Conservation (phyloP, 106 monocot species). For the Triglochin maritima region DNA sequence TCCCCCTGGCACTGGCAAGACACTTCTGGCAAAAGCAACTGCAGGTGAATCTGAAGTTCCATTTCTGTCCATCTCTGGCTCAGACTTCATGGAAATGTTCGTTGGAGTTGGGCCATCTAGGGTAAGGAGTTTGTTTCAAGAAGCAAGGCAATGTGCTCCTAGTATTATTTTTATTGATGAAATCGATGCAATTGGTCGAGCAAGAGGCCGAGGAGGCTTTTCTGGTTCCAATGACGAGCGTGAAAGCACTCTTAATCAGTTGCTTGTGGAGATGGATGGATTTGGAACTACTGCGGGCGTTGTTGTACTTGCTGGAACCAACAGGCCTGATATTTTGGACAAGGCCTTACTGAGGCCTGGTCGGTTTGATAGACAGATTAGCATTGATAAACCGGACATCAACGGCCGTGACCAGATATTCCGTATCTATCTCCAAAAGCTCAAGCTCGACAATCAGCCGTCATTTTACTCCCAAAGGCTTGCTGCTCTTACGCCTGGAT, state of each 20-base stretch:
- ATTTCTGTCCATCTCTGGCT: conserved; percentile 85
- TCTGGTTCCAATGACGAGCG: conserved; percentile 80
- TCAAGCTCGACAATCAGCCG: conserved; percentile 76
- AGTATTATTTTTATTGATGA: conserved; percentile 91
- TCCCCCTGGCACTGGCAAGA: conserved; percentile 93
- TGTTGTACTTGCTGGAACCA: conserved; percentile 82
- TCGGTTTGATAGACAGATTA: conserved; percentile 79
- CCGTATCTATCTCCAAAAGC: conserved; percentile 72
- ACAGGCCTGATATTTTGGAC: conserved; percentile 78
- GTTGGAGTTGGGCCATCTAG: conserved; percentile 93
- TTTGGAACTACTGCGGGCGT: conserved; percentile 82
- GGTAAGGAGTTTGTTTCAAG: conserved; percentile 79
- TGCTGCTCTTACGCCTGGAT: conserved; percentile 87
- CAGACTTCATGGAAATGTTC: conserved; percentile 99
- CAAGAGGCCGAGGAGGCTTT: conserved; percentile 75
- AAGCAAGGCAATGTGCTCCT: conserved; percentile 79
- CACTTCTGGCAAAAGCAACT: conserved; percentile 91
- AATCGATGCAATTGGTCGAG: conserved; percentile 83
- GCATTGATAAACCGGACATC: conserved; percentile 87
- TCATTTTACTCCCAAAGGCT: conserved; percentile 71
- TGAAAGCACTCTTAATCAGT: conserved; percentile 79
- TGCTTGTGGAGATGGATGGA: conserved; percentile 91
- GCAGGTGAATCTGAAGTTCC: conserved; percentile 93
- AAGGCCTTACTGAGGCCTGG: conserved; percentile 83
- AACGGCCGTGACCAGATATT: conserved; percentile 88